Percentiles rank a stretch among this genome's conserved stretches.
Conservation (phyloP, 225 moss, liverwort and hornwort genomes). For the Marchantia polymorpha region DNA sequence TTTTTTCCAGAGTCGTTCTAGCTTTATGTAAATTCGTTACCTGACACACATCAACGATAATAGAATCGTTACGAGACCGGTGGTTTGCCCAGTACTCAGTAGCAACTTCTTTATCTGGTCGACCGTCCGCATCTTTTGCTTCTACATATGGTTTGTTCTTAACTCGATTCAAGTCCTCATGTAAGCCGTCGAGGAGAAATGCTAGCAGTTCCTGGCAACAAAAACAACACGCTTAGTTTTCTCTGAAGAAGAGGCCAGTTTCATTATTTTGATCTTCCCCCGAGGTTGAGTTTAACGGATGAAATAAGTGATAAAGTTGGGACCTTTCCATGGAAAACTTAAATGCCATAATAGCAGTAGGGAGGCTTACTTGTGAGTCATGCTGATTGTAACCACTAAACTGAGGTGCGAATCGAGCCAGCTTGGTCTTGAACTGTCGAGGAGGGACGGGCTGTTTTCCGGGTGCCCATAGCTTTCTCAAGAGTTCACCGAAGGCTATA, state of each 20-base stretch:
- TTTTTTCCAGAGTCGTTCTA: not conserved
- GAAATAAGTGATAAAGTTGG: not conserved
- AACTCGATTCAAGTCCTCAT: conserved; percentile 52
- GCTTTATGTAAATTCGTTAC: conserved; percentile 7
- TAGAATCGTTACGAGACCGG: conserved; percentile 47
- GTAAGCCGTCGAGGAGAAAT: conserved; percentile 50
- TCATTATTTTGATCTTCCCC: not conserved
- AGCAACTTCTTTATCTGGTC: conserved; percentile 50
- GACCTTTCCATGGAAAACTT: not conserved
- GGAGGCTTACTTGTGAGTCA: conserved; percentile 42
- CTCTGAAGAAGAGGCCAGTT: not conserved
- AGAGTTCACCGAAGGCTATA: conserved; percentile 45
- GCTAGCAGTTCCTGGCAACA: conserved; percentile 40
- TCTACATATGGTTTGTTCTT: conserved; percentile 49
- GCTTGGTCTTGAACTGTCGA: conserved; percentile 46
- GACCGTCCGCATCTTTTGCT: conserved; percentile 46
- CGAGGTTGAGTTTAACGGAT: not conserved
- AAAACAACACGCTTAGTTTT: not conserved
- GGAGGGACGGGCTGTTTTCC: conserved; percentile 48
- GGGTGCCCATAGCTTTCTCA: conserved; percentile 45
- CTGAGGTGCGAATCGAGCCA: conserved; percentile 50
- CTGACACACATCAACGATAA: conserved; percentile 55
- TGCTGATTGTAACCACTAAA: conserved; percentile 56
- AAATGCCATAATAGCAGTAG: not conserved
- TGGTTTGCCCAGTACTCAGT: conserved; percentile 54